Percentiles rank a stretch among this genome's conserved stretches.
phyloP scores from a whole-genome alignment of 768 basidiomycete genomes.

The Pulveroboletus frians region DNA sequence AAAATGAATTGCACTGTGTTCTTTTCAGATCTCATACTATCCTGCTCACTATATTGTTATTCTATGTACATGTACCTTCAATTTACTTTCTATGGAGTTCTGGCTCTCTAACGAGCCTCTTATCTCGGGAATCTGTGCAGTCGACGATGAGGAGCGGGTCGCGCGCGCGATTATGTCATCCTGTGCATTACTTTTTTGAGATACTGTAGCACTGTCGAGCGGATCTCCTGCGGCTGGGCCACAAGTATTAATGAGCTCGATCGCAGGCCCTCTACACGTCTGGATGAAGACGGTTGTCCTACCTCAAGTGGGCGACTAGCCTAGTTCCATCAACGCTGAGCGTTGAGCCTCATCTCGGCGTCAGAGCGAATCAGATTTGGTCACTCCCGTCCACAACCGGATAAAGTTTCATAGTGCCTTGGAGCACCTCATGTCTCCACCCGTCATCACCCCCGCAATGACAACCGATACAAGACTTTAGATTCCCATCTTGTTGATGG shows the following conservation, averaged over 20 bases:
- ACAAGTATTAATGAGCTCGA: conserved; percentile 14
- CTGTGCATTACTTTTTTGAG: no score
- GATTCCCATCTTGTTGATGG: conserved; percentile 15
- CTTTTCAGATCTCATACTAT: no score
- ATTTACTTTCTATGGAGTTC: no score
- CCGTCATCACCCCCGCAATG: conserved; percentile 21
- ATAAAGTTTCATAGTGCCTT: conserved; percentile 22
- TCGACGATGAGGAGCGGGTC: no score
- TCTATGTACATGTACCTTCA: no score
- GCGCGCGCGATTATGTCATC: no score
- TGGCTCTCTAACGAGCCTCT: no score
- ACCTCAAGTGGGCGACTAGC: conserved; percentile 3
- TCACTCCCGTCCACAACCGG: conserved; percentile 4
- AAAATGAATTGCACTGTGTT: no score
- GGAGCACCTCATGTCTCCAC: conserved; percentile 15
- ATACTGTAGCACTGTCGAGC: not conserved
- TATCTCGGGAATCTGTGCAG: no score
- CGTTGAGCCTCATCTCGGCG: conserved; percentile 20
- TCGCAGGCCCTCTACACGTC: conserved; percentile 13
- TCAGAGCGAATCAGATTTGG: conserved; percentile 20
- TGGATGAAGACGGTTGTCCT: conserved; percentile 9
- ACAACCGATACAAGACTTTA: conserved; percentile 3
- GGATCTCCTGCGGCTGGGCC: conserved; percentile 8
- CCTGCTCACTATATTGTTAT: no score
- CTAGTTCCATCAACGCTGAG: not conserved